Base-by-base conservation (phyloP, 495 filamentous ascomycete species). In the Diplogelasinospora grovesii region DNA sequence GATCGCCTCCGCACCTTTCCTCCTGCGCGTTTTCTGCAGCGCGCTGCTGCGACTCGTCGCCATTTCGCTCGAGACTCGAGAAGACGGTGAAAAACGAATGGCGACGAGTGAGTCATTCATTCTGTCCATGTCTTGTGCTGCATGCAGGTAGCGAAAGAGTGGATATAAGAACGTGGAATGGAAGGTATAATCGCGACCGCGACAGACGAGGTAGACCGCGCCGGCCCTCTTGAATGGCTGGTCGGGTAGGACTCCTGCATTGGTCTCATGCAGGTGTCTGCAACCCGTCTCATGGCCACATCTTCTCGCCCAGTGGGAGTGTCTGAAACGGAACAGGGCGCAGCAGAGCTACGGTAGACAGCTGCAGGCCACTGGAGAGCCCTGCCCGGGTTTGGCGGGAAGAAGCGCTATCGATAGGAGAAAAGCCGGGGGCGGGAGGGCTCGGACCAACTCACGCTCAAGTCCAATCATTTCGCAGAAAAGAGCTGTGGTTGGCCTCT, bases 351-450 rank as follows among this genome's bases (percentile, higher is more conserved):
- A 38, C 13, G 37, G 43, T 36, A 26, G 46, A 44, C 27, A n/a
- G 18, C 22, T 34, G 33, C 26, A 41, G 30, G 29, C n/a, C 26
- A 8, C 32, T 8, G 29, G 13, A 14, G 13, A 39, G 22, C 24
- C n/a, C n/a, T 32, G 10, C 29, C 29, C 5, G 5, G 14, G 29
- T 13, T 5, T 15, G 16, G 36, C 11, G 14, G 18, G 24, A 26
- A 18, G 28, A 60, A 52, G 48, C 57, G 57, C 57, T 60, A 60
- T 60, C 57, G 57, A 60, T 57, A 60, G 19, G 30, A 14, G 32
- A 16, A 21, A 39, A 21, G 26, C 5, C 22, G 20, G 9, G 39
- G 10, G n/a, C 16, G 30, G 37, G 24, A 18, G 30, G 26, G 11
- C 14, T 7, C 5, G 38, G 19, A 30, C 10, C 11, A 25, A 20